phyloP scores from a whole-genome alignment of 345 rosid species.

The Populus davidiana region DNA sequence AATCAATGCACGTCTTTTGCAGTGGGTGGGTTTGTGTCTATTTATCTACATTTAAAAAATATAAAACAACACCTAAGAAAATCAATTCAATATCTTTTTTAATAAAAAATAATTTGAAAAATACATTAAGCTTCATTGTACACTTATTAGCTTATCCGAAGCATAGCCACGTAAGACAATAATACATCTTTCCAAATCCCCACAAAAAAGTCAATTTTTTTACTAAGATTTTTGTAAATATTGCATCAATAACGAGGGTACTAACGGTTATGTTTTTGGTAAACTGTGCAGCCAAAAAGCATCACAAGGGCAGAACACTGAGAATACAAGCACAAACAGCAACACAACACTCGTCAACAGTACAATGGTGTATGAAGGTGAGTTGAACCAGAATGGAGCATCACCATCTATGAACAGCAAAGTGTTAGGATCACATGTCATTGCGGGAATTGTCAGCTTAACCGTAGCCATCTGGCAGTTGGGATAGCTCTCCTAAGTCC shows the following conservation, averaged over 20 bases:
- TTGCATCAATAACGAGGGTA: neutral
- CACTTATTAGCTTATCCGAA: neutral
- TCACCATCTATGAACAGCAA: constrained; percentile 32
- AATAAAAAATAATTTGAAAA: no score
- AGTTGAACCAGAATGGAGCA: constrained; percentile 42
- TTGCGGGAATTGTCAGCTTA: constrained; percentile 20
- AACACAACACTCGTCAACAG: constrained; percentile 22
- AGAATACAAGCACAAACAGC: constrained; percentile 8
- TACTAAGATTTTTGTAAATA: neutral
- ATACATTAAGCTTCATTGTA: no score
- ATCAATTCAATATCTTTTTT: no score
- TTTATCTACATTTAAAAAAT: no score
- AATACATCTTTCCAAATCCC: constrained; percentile 12
- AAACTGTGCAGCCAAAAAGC: constrained; percentile 62
- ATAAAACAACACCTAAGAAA: no score
- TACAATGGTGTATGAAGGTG: constrained; percentile 74
- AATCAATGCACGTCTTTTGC: constrained; percentile 8
- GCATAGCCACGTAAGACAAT: neutral
- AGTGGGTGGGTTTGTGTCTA: neutral
- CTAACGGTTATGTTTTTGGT: constrained; percentile 25
- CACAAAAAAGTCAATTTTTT: neutral
- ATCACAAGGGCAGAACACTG: constrained; percentile 40
- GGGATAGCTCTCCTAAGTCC: constrained; percentile 39
- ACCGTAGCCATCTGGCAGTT: constrained; percentile 42
- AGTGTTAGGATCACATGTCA: constrained; percentile 23